phyloP scores from a whole-genome alignment of 306 rosid species.

The Arachis stenosperma region DNA sequence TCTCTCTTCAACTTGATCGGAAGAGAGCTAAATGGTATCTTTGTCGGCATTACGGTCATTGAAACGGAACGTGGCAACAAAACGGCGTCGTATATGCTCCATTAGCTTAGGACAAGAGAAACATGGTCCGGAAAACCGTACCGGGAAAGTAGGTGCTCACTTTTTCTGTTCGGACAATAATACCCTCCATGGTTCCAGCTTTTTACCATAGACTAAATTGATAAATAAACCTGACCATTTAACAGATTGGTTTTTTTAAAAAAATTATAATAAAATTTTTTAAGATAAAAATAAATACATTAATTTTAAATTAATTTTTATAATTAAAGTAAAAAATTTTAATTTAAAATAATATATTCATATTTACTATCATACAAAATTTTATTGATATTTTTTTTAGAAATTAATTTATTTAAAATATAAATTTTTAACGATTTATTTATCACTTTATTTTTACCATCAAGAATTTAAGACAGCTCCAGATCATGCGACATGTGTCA shows the following conservation, averaged over 20 bases:
- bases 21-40: conserved; percentile 13
- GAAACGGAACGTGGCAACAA: conserved; percentile 7
- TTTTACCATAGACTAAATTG: neutral
- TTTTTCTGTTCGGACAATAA: neutral
- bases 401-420: too few species aligned
- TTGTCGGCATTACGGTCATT: conserved; percentile 34
- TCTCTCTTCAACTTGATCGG: neutral
- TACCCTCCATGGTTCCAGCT: neutral
- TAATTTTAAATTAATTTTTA: too few species aligned
- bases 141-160: conserved; percentile 17
- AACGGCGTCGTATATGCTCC: conserved; percentile 35
- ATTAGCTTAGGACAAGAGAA: conserved; percentile 32
- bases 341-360: too few species aligned
- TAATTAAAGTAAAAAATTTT: too few species aligned
- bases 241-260: too few species aligned
- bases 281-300: too few species aligned
- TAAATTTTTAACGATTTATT: too few species aligned
- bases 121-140: conserved; percentile 30
- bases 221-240: too few species aligned
- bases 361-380: too few species aligned
- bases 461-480: neutral
- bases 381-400: too few species aligned
- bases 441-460: too few species aligned
- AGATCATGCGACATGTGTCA: neutral
- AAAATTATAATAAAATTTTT: too few species aligned